phyloP scores from a whole-genome alignment of 2,329 filamentous ascomycete species.

The Bipolaris bicolor region DNA sequence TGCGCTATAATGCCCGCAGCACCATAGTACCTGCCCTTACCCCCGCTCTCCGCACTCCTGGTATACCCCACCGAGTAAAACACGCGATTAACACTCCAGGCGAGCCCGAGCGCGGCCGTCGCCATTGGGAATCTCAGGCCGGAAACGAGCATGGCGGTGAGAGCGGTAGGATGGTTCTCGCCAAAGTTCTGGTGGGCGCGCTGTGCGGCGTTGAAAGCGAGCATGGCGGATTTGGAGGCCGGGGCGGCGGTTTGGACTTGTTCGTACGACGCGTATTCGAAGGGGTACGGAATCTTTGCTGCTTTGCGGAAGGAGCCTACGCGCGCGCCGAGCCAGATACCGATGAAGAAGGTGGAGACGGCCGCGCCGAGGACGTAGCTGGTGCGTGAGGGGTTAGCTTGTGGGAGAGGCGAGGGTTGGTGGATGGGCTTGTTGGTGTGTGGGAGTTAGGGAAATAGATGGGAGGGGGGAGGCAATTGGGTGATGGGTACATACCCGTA shows the following conservation, averaged over 20 bases:
- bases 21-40: slow-evolving; percentile 54
- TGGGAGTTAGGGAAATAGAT: background rate
- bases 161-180: slow-evolving; percentile 62
- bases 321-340: slow-evolving; percentile 58
- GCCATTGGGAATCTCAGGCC: slow-evolving; percentile 61
- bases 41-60: slow-evolving; percentile 44
- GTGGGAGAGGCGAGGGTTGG: slow-evolving; percentile 17
- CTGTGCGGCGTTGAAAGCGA: slow-evolving; percentile 54
- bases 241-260: slow-evolving; percentile 54
- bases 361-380: slow-evolving; percentile 64
- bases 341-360: slow-evolving; percentile 61
- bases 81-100: slow-evolving; percentile 59
- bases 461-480: background rate
- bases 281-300: slow-evolving; percentile 63
- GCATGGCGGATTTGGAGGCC: slow-evolving; percentile 51
- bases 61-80: slow-evolving; percentile 59
- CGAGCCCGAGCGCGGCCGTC: slow-evolving; percentile 53
- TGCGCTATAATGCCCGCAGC: slow-evolving; percentile 42
- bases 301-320: slow-evolving; percentile 56
- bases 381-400: background rate
- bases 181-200: slow-evolving; percentile 62
- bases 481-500: slow-evolving; percentile 39
- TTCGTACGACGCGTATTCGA: slow-evolving; percentile 62
- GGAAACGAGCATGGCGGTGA: slow-evolving; percentile 59
- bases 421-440: background rate